Percentiles rank a stretch among this genome's conserved stretches.
Conservation (phyloP, 83 land plant genomes). For the Picea abies region DNA sequence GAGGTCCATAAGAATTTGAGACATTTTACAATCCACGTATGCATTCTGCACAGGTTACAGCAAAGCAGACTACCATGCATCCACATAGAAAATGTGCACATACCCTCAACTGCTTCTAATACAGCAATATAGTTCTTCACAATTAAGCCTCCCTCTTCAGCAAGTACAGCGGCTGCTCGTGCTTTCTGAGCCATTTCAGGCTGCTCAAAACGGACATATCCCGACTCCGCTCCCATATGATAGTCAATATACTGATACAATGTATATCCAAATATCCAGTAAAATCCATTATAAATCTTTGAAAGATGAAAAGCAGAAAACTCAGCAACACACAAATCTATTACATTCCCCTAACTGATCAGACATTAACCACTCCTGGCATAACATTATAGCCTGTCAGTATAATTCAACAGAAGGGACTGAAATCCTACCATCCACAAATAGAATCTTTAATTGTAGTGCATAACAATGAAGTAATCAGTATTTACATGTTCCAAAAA, state of each 20-base stretch:
- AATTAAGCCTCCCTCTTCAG: slow-evolving; percentile 16
- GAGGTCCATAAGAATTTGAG: background rate
- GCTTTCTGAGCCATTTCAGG: too few relatives aligned
- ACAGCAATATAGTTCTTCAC: too few relatives aligned
- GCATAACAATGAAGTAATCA: too few relatives aligned
- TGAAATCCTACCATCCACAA: background rate
- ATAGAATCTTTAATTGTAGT: background rate
- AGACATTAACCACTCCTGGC: background rate
- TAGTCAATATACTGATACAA: too few relatives aligned
- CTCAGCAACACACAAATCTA: background rate
- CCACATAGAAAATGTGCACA: background rate
- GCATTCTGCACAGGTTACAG: background rate
- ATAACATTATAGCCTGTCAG: background rate
- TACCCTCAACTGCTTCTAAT: background rate
- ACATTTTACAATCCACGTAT: background rate
- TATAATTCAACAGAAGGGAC: background rate
- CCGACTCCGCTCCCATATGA: too few relatives aligned
- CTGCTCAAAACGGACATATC: too few relatives aligned
- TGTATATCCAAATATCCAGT: background rate
- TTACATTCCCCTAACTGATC: background rate
- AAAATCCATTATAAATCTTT: background rate
- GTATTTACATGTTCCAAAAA: too few relatives aligned
- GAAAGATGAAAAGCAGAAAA: slow-evolving; percentile 4
- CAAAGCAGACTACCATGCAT: background rate
- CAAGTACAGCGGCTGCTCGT: slow-evolving; percentile 21